Percentiles rank a stretch among this genome's conserved stretches.
Evolutionary conservation across 2,329 filamentous ascomycete species (phyloP).

Genomic region (Thyridium curvatum): DNA sequence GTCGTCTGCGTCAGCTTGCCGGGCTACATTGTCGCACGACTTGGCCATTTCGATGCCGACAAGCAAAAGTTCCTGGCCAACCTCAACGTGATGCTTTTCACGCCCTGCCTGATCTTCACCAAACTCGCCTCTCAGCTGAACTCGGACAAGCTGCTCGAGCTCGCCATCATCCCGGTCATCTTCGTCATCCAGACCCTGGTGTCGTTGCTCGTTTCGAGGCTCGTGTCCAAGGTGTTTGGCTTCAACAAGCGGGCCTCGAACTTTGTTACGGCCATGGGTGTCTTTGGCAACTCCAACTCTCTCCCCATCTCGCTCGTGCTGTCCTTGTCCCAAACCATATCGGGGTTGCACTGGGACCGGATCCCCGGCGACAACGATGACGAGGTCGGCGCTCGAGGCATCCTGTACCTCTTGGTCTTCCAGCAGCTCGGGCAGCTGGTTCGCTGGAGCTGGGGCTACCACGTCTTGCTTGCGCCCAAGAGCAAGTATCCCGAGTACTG

Average conservation of each 20-base stretch:
- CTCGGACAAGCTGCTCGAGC: constrained; percentile 79
- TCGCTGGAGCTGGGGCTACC: constrained; percentile 97
- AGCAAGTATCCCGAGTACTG: constrained; percentile 63
- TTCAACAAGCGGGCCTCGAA: constrained; percentile 84
- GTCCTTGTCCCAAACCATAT: constrained; percentile 85
- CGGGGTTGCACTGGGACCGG: constrained; percentile 88
- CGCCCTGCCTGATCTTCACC: constrained; percentile 94
- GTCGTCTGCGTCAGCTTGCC: constrained; percentile 93
- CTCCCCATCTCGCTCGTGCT: constrained; percentile 93
- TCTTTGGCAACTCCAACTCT: constrained; percentile 98
- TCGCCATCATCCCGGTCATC: constrained; percentile 92
- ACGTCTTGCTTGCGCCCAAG: constrained; percentile 84
- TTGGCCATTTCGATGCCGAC: constrained; percentile 91
- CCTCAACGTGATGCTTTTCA: constrained; percentile 93
- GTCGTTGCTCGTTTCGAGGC: constrained; percentile 70
- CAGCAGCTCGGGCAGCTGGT: constrained; percentile 94
- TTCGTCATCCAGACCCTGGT: constrained; percentile 83
- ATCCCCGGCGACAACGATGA: constrained; percentile 91
- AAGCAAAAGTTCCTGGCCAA: constrained; percentile 97
- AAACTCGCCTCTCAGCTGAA: constrained; percentile 94
- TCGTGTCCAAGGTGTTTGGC: constrained; percentile 67
- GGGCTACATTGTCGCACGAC: constrained; percentile 83
- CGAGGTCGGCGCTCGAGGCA: constrained; percentile 87
- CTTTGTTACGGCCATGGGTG: constrained; percentile 93
- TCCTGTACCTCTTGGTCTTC: constrained; percentile 93